phyloP scores from a whole-genome alignment of 1,139 yeast species.

The Sugiyamaella grinbergsii region DNA sequence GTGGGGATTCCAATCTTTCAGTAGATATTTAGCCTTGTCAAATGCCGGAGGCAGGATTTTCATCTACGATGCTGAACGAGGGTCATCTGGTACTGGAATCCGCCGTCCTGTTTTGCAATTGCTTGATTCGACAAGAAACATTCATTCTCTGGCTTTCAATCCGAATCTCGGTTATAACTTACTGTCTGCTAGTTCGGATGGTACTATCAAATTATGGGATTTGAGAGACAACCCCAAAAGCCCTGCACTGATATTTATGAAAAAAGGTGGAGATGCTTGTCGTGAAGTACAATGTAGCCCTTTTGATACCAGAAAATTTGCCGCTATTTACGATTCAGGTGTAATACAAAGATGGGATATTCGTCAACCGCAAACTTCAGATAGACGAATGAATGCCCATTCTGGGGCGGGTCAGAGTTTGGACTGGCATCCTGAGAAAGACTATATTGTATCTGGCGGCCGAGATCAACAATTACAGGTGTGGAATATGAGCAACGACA shows the following conservation, averaged over 20 bases:
- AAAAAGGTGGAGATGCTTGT: constrained; percentile 47
- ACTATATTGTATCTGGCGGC: constrained; percentile 88
- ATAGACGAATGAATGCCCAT: constrained; percentile 81
- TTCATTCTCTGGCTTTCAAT: constrained; percentile 76
- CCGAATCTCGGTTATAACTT: constrained; percentile 59
- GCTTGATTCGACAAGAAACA: constrained; percentile 75
- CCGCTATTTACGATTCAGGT: constrained; percentile 89
- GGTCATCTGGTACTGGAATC: constrained; percentile 32
- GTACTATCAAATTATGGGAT: constrained; percentile 87
- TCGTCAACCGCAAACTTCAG: constrained; percentile 52
- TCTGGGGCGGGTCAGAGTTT: constrained; percentile 87
- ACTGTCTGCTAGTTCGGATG: constrained; percentile 90
- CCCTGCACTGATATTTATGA: constrained; percentile 53
- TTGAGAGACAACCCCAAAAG: constrained; percentile 54
- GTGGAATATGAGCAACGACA: constrained; percentile 61
- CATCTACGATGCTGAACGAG: constrained; percentile 50
- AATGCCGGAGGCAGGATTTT: constrained; percentile 44
- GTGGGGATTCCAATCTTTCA: constrained; percentile 42
- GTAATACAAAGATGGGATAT: constrained; percentile 82
- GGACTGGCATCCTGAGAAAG: constrained; percentile 85
- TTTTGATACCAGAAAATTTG: constrained; percentile 51
- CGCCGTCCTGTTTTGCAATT: constrained; percentile 40
- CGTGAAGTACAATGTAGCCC: constrained; percentile 48
- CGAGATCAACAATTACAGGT: constrained; percentile 81
- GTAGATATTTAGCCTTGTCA: constrained; percentile 37